Evolutionary conservation across 1,284 basidiomycete genomes (phyloP), one percentile per base, ranked within the genome.

Genomic region (Ceratobasidium sp.): DNA sequence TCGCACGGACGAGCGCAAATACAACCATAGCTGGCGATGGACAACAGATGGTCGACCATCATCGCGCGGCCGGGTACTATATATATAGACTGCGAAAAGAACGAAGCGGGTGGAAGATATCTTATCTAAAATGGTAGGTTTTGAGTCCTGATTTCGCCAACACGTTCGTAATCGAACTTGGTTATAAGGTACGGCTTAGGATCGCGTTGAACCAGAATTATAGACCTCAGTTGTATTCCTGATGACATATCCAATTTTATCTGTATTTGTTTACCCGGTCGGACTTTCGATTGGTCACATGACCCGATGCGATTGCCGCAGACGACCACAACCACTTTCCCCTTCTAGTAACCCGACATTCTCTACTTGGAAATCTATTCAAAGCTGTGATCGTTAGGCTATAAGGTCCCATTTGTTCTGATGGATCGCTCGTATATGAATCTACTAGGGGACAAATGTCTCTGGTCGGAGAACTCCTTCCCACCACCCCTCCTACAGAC

Each of bases 21-120:
- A 75, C 72, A 4, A 64, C 72, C 6, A 64, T 75, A 5, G 72
- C 44, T 13, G 23, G 46, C 18, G 72, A 33, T 2, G 72, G 46
- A 28, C 60, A 53, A 33, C 23, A 6, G 13, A 49, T 44, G 20
- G 7, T 26, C 4, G 42, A 64, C 10, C 39, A 61, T 23, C 40
- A 61, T 72, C 70, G 70, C 6, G 56, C 70, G 9, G 72, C 72
- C 20, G 72, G 72, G 18, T 64, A 53, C 2, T 75, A 75, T 64
- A 64, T 46, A 28, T 75, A 75, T 26, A 49, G 33, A 26, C 46
- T 75, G 6, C 58, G 72, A 53, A 75, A 75, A n/a, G 72, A 63
- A 28, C 42, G 61, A 2, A 46, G 72, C 18, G 13, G 20, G 33
- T 75, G 72, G 72, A 75, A 53, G 42, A 75, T 75, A 4, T 60